These are phyloP conservation scores for Cryptococcus maquisensis DNA, from an alignment of 1,284 basidiomycete species.

Conservation along the genomic window DNA sequence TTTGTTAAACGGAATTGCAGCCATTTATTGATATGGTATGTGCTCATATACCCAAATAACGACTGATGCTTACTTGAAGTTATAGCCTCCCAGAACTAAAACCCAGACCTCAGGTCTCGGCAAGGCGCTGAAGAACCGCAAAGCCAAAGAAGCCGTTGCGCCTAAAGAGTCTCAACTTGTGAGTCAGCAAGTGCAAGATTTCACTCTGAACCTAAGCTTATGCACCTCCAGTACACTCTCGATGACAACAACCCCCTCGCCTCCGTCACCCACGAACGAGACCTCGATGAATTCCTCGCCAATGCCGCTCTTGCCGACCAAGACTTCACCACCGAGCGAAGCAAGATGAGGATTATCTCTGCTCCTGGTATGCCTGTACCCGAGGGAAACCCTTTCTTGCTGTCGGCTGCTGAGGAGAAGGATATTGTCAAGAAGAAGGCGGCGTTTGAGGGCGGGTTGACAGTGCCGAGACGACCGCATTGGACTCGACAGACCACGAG, in stretches of 20 bases:
- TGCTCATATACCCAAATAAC: no score
- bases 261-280: constrained; percentile 93
- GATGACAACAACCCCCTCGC: constrained; percentile 73
- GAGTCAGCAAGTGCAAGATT: constrained; percentile 32
- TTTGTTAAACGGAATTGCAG: no score
- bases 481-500: constrained; percentile 78
- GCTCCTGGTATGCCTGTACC: constrained; percentile 53
- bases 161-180: constrained; percentile 71
- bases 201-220: not conserved
- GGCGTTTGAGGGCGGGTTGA: constrained; percentile 66
- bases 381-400: constrained; percentile 77
- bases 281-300: constrained; percentile 93
- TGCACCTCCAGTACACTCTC: constrained; percentile 62
- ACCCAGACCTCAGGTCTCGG: constrained; percentile 64
- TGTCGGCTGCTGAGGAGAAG: constrained; percentile 77
- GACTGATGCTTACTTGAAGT: no score
- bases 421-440: constrained; percentile 66
- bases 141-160: constrained; percentile 71
- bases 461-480: constrained; percentile 75
- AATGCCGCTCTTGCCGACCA: constrained; percentile 91
- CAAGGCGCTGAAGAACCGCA: constrained; percentile 83
- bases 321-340: constrained; percentile 94
- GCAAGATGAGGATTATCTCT: constrained; percentile 87
- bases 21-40: no score
- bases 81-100: constrained; percentile 40